Evolutionary conservation across 2,329 filamentous ascomycete species (phyloP).

Genomic region (Ophiostoma ips): DNA sequence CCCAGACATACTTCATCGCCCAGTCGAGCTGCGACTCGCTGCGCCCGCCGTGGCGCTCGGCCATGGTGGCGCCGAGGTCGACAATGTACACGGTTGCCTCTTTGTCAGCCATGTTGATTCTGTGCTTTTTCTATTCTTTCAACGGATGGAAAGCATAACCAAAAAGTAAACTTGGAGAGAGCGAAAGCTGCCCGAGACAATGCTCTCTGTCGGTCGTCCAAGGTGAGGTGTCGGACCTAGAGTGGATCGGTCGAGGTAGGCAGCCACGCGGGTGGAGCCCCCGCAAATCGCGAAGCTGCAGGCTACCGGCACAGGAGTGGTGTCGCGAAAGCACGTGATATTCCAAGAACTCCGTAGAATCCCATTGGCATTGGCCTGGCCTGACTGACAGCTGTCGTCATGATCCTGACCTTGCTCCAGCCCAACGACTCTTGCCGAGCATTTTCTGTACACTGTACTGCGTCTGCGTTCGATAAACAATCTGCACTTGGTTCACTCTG

Average conservation of each 20-base stretch:
- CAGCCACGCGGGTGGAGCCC: not conserved
- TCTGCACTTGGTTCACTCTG: no score
- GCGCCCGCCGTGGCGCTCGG: conserved; percentile 54
- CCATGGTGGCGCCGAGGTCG: conserved; percentile 81
- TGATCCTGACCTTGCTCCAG: no score
- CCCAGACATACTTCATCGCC: conserved; percentile 86
- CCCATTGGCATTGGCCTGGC: no score
- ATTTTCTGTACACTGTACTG: no score
- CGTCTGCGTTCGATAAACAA: no score
- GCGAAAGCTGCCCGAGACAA: not conserved
- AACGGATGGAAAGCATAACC: not conserved
- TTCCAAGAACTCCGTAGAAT: no score
- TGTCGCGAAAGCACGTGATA: conserved; percentile 13
- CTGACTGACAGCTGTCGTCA: no score
- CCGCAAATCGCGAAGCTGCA: not conserved
- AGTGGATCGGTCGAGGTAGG: not conserved
- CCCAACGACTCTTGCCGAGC: no score
- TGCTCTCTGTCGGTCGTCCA: not conserved
- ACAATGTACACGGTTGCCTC: conserved; percentile 87
- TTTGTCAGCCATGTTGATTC: conserved; percentile 63
- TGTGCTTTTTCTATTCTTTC: not conserved
- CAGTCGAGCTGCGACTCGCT: conserved; percentile 73
- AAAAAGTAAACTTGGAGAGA: not conserved
- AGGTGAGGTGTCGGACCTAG: not conserved
- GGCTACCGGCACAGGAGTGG: not conserved